These are phyloP conservation scores for Anethum foeniculum DNA, from an alignment of 140 eudicot genomes.

Conservation along the genomic window DNA sequence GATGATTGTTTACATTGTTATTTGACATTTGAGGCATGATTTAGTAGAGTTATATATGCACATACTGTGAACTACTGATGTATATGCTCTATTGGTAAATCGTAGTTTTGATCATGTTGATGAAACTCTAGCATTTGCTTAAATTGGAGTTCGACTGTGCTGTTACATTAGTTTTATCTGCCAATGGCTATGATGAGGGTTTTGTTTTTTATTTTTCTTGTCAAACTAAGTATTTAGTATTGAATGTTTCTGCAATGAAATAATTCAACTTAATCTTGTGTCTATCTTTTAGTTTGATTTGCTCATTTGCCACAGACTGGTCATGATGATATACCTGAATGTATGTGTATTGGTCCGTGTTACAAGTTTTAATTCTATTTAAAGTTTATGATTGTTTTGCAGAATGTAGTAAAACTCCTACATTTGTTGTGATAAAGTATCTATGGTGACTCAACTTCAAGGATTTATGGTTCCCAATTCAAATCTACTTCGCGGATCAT, in stretches of 20 bases:
- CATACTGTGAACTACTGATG: neutral
- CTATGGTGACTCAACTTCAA: slow-evolving; percentile 14
- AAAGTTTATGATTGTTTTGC: neutral
- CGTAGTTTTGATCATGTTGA: neutral
- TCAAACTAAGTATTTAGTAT: too few species aligned
- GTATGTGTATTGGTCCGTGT: neutral
- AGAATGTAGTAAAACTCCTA: neutral
- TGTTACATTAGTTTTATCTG: neutral
- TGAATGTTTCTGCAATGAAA: too few species aligned
- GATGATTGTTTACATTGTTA: neutral
- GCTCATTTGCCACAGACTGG: neutral
- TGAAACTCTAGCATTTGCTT: neutral
- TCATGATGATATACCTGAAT: neutral
- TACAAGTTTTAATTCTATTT: too few species aligned
- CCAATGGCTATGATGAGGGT: neutral
- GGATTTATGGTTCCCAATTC: slow-evolving; percentile 16
- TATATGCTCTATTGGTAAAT: neutral
- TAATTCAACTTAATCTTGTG: neutral
- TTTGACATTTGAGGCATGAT: neutral
- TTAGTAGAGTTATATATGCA: neutral
- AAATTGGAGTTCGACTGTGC: neutral
- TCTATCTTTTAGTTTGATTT: neutral
- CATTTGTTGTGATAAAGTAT: neutral
- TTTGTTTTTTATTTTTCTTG: too few species aligned
- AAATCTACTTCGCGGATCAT: neutral